phyloP scores from a whole-genome alignment of 2,329 filamentous ascomycete genomes.

The Diaporthe sp. region DNA sequence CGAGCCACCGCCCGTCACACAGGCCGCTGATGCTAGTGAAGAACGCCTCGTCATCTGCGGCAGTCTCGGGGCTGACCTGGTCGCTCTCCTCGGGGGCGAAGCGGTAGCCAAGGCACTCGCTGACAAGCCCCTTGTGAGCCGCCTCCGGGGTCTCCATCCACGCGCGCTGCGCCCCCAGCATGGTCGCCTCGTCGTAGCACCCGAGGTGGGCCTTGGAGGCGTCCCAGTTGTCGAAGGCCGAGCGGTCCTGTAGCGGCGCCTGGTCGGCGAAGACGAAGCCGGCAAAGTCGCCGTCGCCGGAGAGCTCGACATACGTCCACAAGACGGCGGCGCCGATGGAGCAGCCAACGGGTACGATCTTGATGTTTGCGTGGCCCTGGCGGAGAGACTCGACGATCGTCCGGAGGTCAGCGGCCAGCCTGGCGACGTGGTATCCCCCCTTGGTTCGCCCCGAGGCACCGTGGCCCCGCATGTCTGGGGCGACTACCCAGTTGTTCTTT shows the following conservation, averaged over 20 bases:
- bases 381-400: conserved; percentile 50
- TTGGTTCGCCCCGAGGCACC: conserved; percentile 50
- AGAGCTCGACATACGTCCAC: conserved; percentile 58
- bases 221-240: conserved; percentile 51
- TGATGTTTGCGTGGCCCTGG: conserved; percentile 22
- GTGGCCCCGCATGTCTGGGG: conserved; percentile 57
- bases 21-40: conserved; percentile 51
- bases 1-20: conserved; percentile 56
- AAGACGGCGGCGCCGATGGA: conserved; percentile 58
- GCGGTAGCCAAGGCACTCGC: conserved; percentile 55
- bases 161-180: conserved; percentile 50
- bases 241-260: conserved; percentile 57
- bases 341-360: conserved; percentile 54
- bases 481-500: conserved; percentile 53
- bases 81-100: conserved; percentile 46
- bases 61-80: conserved; percentile 45
- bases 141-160: conserved; percentile 45
- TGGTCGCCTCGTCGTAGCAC: conserved; percentile 56
- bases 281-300: conserved; percentile 50
- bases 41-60: conserved; percentile 51
- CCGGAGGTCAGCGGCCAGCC: conserved; percentile 55
- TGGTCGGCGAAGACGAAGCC: conserved; percentile 58
- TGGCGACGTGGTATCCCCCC: conserved; percentile 57
- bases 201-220: conserved; percentile 50
- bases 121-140: conserved; percentile 51